phyloP scores from a whole-genome alignment of 106 monocot genomes.

The Acanthochlamys bracteata region DNA sequence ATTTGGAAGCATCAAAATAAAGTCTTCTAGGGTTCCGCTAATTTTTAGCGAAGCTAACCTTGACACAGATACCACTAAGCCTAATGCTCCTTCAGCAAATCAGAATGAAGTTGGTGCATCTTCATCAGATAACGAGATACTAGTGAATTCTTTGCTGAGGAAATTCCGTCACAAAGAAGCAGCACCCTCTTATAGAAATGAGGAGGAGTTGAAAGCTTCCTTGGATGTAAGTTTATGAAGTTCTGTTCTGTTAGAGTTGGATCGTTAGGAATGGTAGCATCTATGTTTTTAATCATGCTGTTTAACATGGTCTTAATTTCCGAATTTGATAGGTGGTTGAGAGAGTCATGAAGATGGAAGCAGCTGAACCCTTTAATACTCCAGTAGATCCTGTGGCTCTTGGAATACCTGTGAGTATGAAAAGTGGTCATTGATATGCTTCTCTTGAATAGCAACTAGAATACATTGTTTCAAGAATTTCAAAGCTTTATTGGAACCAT shows the following conservation, averaged over 20 bases:
- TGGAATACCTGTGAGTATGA: slow-evolving; percentile 75
- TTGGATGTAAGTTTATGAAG: slow-evolving; percentile 34
- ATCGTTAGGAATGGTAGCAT: background rate
- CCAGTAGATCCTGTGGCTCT: slow-evolving; percentile 91
- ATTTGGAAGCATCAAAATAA: slow-evolving; percentile 76
- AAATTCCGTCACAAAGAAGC: slow-evolving; percentile 23
- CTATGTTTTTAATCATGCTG: background rate
- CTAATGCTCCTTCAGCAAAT: slow-evolving; percentile 13
- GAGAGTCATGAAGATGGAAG: slow-evolving; percentile 98
- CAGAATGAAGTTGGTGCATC: slow-evolving; percentile 6
- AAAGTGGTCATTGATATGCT: too few relatives aligned
- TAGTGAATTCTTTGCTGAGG: slow-evolving; percentile 15
- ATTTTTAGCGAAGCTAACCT: slow-evolving; percentile 17
- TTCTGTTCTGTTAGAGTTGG: background rate
- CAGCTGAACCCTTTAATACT: slow-evolving; percentile 83
- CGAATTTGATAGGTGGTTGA: slow-evolving; percentile 58
- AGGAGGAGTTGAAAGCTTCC: slow-evolving; percentile 57
- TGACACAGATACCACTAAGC: slow-evolving; percentile 22
- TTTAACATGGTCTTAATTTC: background rate
- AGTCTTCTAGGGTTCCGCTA: slow-evolving; percentile 40
- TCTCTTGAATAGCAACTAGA: too few relatives aligned
- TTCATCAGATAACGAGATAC: slow-evolving; percentile 27
- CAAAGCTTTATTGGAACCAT: too few relatives aligned
- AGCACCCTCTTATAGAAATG: slow-evolving; percentile 34
- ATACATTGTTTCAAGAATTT: too few relatives aligned